A percentile compares a stretch with the other conserved stretches of the same genome.
phyloP scores from a whole-genome alignment of 1,284 basidiomycete genomes.

The Porogramme epimiltina region DNA sequence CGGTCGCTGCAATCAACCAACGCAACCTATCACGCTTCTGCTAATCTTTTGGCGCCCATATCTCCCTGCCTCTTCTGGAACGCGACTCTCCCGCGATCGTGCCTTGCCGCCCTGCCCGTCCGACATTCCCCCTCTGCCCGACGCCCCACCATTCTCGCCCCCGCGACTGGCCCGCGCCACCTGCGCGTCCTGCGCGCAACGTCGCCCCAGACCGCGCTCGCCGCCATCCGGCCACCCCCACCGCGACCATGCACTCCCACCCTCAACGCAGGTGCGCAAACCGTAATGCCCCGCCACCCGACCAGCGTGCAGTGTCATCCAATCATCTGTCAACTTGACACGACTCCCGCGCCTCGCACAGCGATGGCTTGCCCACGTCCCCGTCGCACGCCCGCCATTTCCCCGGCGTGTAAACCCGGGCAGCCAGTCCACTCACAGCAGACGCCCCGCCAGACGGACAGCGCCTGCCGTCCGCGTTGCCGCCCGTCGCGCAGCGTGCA shows the following conservation, averaged over 20 bases:
- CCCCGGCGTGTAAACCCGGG: no score
- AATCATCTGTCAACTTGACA: slow-evolving; percentile 20
- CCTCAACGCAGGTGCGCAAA: neutral
- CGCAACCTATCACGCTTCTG: neutral
- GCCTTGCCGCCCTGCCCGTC: neutral
- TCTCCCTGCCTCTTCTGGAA: neutral
- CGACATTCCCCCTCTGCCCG: no score
- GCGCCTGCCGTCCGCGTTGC: no score
- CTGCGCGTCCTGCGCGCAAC: neutral
- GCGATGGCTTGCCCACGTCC: no score
- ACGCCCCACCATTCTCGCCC: no score
- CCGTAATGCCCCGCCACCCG: neutral
- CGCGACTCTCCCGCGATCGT: neutral
- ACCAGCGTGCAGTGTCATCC: slow-evolving; percentile 3
- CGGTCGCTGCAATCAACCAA: neutral
- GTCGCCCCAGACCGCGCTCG: neutral
- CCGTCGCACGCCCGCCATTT: no score
- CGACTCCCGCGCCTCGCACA: neutral
- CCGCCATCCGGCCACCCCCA: slow-evolving; percentile 1
- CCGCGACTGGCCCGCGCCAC: neutral
- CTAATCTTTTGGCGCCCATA: neutral
- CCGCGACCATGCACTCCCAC: neutral
- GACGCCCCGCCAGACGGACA: no score
- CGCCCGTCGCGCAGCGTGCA: no score
- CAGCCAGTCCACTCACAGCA: no score